Percentiles rank a stretch among this genome's conserved stretches.
Conservation (phyloP, 1,284 basidiomycete genomes). For the Austroboletus novae-zelandiae region DNA sequence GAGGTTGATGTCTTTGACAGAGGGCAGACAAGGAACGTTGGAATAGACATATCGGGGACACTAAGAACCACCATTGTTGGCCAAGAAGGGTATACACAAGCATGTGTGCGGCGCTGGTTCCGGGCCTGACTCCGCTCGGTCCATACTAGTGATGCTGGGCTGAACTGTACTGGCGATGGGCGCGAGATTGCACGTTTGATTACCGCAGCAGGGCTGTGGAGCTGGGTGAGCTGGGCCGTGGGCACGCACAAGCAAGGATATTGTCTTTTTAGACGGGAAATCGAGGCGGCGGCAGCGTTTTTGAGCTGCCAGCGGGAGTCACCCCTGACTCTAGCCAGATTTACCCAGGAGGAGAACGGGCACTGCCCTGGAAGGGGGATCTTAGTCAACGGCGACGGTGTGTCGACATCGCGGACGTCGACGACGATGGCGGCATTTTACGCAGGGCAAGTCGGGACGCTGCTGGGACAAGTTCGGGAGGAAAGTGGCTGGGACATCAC, state of each 20-base stretch:
- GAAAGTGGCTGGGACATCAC: constrained; percentile 40
- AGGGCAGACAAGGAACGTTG: too few species aligned
- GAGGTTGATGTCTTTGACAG: background rate
- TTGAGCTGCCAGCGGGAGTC: background rate
- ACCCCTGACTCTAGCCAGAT: constrained; percentile 21
- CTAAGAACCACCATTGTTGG: too few species aligned
- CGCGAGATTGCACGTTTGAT: background rate
- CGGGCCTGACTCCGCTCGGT: too few species aligned
- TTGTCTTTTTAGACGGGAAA: background rate
- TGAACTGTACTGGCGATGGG: background rate
- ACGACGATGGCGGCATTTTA: constrained; percentile 37
- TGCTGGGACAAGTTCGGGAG: constrained; percentile 26
- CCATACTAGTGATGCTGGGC: too few species aligned
- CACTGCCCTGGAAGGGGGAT: constrained; percentile 19
- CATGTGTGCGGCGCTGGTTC: too few species aligned
- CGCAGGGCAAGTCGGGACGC: constrained; percentile 32
- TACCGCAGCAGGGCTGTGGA: constrained; percentile 1
- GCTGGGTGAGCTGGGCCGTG: constrained; percentile 9
- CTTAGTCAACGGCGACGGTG: constrained; percentile 17
- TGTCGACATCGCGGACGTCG: constrained; percentile 8
- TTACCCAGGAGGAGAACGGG: constrained; percentile 12
- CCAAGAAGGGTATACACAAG: too few species aligned
- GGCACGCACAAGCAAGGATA: background rate
- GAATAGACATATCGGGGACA: too few species aligned
- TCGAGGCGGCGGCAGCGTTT: background rate